Evolutionary conservation across 495 filamentous ascomycete species (phyloP).

Genomic region (Penicillium cinerascens): DNA sequence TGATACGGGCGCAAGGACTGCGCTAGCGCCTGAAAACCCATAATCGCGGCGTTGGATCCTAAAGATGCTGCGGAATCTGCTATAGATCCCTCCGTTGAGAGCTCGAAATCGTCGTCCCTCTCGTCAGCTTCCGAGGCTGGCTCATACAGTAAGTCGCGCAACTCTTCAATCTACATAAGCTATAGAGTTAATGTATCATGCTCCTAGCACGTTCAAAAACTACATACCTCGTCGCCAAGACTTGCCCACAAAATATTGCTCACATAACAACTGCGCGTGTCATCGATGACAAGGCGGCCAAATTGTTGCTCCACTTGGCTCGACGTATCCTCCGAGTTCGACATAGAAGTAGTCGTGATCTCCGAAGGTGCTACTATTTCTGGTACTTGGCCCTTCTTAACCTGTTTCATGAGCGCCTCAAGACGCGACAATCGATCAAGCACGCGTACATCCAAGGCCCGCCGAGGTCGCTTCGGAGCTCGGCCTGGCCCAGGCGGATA

Average conservation of each 20-base stretch:
- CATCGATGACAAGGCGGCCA: slow-evolving; percentile 68
- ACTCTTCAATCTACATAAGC: slow-evolving; percentile 46
- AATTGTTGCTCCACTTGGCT: slow-evolving; percentile 29
- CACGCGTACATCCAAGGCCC: neutral
- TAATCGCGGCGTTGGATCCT: slow-evolving; percentile 40
- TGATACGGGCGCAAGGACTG: slow-evolving; percentile 23
- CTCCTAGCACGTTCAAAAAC: too few species aligned
- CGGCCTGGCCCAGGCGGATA: slow-evolving; percentile 8
- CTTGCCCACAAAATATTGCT: slow-evolving; percentile 75
- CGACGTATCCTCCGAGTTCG: too few species aligned
- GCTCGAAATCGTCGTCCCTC: neutral
- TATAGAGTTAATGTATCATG: too few species aligned
- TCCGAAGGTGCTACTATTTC: too few species aligned
- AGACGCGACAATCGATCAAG: slow-evolving; percentile 2
- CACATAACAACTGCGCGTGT: slow-evolving; percentile 69
- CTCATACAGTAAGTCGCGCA: slow-evolving; percentile 56
- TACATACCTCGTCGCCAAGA: slow-evolving; percentile 64
- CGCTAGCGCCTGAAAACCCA: slow-evolving; percentile 45
- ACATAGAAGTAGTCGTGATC: too few species aligned
- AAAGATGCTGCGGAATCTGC: slow-evolving; percentile 7
- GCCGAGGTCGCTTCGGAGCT: slow-evolving; percentile 9
- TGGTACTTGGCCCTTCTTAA: neutral
- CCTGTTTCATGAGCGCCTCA: neutral
- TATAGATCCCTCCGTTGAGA: neutral
- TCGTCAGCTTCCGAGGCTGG: slow-evolving; percentile 52